These are phyloP conservation scores for Aphanomyces astaci DNA, from an alignment of 352 stramenopile genomes.

Conservation along the genomic window DNA sequence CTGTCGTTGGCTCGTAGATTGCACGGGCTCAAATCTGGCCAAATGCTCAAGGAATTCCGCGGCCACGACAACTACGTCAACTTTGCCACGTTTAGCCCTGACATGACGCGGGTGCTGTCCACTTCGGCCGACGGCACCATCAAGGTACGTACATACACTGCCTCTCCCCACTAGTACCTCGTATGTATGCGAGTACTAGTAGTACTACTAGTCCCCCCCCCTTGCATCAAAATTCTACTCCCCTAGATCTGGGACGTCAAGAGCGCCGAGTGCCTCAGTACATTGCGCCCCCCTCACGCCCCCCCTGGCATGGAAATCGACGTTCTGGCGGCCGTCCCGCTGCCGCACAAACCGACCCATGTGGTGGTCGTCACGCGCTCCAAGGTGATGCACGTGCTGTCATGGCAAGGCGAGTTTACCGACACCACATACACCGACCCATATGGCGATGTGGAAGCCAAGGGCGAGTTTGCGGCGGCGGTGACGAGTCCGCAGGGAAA, in stretches of 20 bases:
- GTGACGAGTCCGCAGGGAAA: constrained; percentile 71
- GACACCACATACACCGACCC: constrained; percentile 50
- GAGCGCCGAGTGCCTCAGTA: constrained; percentile 72
- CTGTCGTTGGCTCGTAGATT: constrained; percentile 30
- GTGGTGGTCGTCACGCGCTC: constrained; percentile 85
- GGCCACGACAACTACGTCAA: constrained; percentile 92
- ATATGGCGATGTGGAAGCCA: constrained; percentile 42
- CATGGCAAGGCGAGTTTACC: constrained; percentile 51
- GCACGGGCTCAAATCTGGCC: constrained; percentile 87
- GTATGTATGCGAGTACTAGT: too few species aligned
- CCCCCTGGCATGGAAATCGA: constrained; percentile 57
- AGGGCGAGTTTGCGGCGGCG: constrained; percentile 84
- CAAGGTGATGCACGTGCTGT: constrained; percentile 72
- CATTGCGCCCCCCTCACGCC: constrained; percentile 52
- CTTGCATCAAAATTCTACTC: too few species aligned
- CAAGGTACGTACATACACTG: constrained; percentile 55
- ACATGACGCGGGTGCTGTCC: constrained; percentile 76
- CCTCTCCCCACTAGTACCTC: too few species aligned
- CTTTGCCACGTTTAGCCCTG: constrained; percentile 63
- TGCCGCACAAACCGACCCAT: constrained; percentile 51
- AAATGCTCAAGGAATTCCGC: constrained; percentile 91
- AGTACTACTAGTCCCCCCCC: too few species aligned
- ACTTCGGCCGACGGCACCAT: constrained; percentile 86
- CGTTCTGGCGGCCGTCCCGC: constrained; percentile 55
- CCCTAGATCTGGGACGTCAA: constrained; percentile 75